Evolutionary conservation across 2,329 filamentous ascomycete species (phyloP).

Genomic region (Plectosphaerella cucumerina): DNA sequence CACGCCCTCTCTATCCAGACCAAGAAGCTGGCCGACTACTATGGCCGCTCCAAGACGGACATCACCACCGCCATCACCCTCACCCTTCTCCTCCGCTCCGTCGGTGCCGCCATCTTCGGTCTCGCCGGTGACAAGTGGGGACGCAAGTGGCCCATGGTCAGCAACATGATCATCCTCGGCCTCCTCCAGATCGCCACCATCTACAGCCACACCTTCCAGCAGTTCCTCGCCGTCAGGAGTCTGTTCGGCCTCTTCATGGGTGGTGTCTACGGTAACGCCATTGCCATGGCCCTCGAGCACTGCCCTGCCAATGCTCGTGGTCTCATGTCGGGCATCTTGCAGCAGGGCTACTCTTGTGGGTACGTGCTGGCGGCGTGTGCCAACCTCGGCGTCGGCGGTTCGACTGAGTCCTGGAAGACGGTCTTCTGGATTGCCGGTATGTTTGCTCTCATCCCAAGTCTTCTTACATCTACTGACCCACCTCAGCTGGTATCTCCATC

Average conservation of each 20-base stretch:
- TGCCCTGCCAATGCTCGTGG: conserved; percentile 67
- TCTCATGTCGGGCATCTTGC: conserved; percentile 76
- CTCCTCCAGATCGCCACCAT: conserved; percentile 70
- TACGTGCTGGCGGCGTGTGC: conserved; percentile 75
- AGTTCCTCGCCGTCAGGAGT: conserved; percentile 71
- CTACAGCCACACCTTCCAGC: conserved; percentile 65
- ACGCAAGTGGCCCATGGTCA: conserved; percentile 78
- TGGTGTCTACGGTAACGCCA: conserved; percentile 74
- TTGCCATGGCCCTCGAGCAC: conserved; percentile 73
- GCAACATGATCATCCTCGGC: conserved; percentile 71
- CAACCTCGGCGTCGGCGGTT: conserved; percentile 68
- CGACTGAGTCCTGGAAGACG: conserved; percentile 64
- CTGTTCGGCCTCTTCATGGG: conserved; percentile 79
- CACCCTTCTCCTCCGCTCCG: conserved; percentile 67
- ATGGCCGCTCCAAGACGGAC: conserved; percentile 51
- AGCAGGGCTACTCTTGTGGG: conserved; percentile 77
- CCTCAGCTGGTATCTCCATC: conserved; percentile 58
- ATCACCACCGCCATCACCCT: conserved; percentile 74
- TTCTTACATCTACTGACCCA: no score
- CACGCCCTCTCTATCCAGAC: conserved; percentile 78
- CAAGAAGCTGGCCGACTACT: conserved; percentile 58
- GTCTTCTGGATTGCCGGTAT: conserved; percentile 66
- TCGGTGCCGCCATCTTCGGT: conserved; percentile 74
- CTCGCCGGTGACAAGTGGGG: conserved; percentile 75
- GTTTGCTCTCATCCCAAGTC: no score